Evolutionary conservation across 2,329 filamentous ascomycete species (phyloP), one percentile per base, ranked within the genome.

Genomic region (Sordariomycetes sp.): DNA sequence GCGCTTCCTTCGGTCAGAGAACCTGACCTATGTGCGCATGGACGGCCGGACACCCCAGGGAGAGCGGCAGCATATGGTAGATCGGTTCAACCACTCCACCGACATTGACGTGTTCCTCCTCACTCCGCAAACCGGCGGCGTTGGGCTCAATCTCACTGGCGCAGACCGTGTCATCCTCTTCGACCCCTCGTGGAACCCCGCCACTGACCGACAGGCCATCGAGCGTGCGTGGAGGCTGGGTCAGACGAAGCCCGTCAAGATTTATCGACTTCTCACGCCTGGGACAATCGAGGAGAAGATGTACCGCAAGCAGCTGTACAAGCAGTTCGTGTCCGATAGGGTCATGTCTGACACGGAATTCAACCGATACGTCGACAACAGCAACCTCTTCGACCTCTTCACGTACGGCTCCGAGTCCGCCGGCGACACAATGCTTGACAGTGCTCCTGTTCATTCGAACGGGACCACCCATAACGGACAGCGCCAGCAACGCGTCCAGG

Each of bases 281-380:
- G 94, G 94, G 1, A 99, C 95, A 0, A 99, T 99, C 25, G 94
- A 99, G 68, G 94, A 99, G 71, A 99, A 99, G 75, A 99, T 99
- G 34, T 99, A 97, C 62, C 93, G 99, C 70, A 88, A 95, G 18
- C 94, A 99, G 68, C 94, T 99, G 55, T 99, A 96, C 78, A 99
- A 99, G 71, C 93, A 97, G 65, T 97, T 97, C 68, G 79, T 99
- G 61, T 94, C 91, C 3, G 96, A 97, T 74, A 97, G 97, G 70
- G 92, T 99, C 7, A 72, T 99, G 55, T 92, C 89, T 64, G 93
- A 99, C 65, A 91, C 94, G 0, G 96, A 96, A 67, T 92, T 97
- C 70, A 85, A 90, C 24, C 90, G 94, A 63, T 91, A 88, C 0
- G 96, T 97, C 70, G 90, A 96, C 60, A 79, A 96, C 65, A 88